Conservation (phyloP, 2,329 filamentous ascomycete genomes). For the Metarhizium album region DNA sequence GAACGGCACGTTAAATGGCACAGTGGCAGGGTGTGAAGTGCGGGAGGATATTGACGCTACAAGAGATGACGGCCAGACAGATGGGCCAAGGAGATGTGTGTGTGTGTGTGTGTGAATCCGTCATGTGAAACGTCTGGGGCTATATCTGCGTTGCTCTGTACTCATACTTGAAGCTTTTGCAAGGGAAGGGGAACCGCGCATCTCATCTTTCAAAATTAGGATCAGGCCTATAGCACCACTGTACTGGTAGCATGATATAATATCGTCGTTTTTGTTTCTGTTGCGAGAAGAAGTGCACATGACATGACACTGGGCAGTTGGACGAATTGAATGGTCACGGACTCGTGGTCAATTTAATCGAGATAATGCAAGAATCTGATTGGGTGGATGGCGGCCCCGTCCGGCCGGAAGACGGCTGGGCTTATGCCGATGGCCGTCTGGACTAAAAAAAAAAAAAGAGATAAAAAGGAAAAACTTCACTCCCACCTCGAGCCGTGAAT, state of each 20-base stretch:
- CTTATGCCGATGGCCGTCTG: background rate
- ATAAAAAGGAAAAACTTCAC: background rate
- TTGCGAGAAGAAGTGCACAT: background rate
- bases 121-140: background rate
- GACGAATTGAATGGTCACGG: too few relatives aligned
- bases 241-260: background rate
- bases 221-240: background rate
- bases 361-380: too few relatives aligned
- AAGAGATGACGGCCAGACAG: background rate
- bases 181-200: background rate
- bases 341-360: too few relatives aligned
- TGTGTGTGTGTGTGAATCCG: too few relatives aligned
- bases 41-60: background rate
- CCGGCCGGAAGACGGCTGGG: background rate
- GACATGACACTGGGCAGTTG: background rate
- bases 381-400: background rate
- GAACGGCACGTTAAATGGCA: constrained; percentile 20
- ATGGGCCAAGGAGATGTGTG: too few relatives aligned
- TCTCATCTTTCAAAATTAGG: background rate
- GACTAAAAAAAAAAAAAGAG: background rate
- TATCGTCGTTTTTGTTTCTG: background rate
- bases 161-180: background rate
- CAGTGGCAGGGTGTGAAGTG: background rate
- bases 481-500: too few relatives aligned
- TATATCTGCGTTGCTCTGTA: background rate